Percentiles rank a stretch among this genome's conserved stretches.
These are phyloP conservation scores for Chlorencoelia australis DNA, from an alignment of 2,329 filamentous ascomycete species.

Conservation along the genomic window DNA sequence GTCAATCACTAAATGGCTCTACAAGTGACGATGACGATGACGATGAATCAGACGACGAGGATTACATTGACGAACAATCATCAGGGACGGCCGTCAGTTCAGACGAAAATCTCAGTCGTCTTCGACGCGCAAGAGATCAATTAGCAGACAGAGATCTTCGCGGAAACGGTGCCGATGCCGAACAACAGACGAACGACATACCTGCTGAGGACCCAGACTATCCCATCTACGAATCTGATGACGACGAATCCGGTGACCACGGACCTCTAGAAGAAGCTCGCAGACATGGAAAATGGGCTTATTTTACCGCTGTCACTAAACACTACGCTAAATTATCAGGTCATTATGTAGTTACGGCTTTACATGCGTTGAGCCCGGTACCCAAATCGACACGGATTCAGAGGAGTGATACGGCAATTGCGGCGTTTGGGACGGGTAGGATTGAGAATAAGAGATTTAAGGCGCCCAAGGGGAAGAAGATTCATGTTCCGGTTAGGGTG, in stretches of 20 bases:
- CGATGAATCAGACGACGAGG: constrained; percentile 55
- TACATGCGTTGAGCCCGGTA: constrained; percentile 12
- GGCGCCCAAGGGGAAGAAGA: constrained; percentile 76
- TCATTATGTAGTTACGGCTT: constrained; percentile 8
- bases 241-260: constrained; percentile 68
- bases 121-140: constrained; percentile 12
- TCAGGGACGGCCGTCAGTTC: constrained; percentile 5
- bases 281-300: constrained; percentile 65
- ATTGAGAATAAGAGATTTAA: constrained; percentile 53
- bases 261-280: constrained; percentile 71
- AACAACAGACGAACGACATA: constrained; percentile 66
- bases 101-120: constrained; percentile 13
- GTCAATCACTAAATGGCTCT: constrained; percentile 61
- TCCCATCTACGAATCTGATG: constrained; percentile 83
- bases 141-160: constrained; percentile 19
- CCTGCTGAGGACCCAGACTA: constrained; percentile 55
- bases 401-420: constrained; percentile 30
- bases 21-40: constrained; percentile 71
- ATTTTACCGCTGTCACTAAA: constrained; percentile 51
- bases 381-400: constrained; percentile 12
- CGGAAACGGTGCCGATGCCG: constrained; percentile 54
- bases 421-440: constrained; percentile 47
- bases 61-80: constrained; percentile 10
- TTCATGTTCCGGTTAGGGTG: constrained; percentile 90
- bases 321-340: constrained; percentile 20